Evolutionary conservation across 2,329 filamentous ascomycete genomes (phyloP).

Genomic region (Phaeosphaeriaceae sp.): DNA sequence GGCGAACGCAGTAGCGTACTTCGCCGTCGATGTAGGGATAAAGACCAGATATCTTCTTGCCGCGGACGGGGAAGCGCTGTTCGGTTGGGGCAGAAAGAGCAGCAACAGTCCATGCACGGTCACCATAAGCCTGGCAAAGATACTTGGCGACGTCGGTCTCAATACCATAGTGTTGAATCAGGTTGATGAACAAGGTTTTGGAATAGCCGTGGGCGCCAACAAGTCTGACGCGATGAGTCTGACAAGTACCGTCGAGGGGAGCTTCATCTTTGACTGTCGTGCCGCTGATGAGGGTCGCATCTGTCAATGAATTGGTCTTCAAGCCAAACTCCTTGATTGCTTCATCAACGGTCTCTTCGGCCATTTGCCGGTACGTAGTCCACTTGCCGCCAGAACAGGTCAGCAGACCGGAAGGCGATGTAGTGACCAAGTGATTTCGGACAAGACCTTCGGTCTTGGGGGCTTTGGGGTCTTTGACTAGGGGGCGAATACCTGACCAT

Average conservation of each 20-base stretch:
- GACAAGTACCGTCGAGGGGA: slow-evolving; percentile 74
- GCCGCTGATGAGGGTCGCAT: slow-evolving; percentile 71
- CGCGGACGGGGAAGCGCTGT: slow-evolving; percentile 80
- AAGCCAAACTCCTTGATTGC: slow-evolving; percentile 74
- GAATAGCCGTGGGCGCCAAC: slow-evolving; percentile 86
- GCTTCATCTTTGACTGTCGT: slow-evolving; percentile 76
- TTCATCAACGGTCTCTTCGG: slow-evolving; percentile 85
- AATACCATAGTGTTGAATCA: slow-evolving; percentile 91
- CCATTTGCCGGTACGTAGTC: slow-evolving; percentile 94
- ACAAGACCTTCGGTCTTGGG: slow-evolving; percentile 87
- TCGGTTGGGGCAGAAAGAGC: slow-evolving; percentile 78
- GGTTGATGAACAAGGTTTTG: slow-evolving; percentile 90
- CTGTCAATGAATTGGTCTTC: slow-evolving; percentile 60
- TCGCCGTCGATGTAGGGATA: slow-evolving; percentile 95
- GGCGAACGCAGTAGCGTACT: slow-evolving; percentile 82
- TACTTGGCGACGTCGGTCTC: slow-evolving; percentile 93
- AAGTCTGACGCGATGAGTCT: slow-evolving; percentile 81
- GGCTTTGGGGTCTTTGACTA: slow-evolving; percentile 85
- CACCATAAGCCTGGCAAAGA: slow-evolving; percentile 84
- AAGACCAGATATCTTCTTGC: slow-evolving; percentile 76
- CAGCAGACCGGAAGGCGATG: slow-evolving; percentile 78
- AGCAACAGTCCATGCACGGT: slow-evolving; percentile 90
- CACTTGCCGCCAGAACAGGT: slow-evolving; percentile 91
- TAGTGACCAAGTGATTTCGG: slow-evolving; percentile 82
- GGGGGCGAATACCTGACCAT: slow-evolving; percentile 85